A percentile compares a stretch with the other conserved stretches of the same genome.
Conservation (phyloP, 177 flowering plant genomes). For the Vitis hybrid region DNA sequence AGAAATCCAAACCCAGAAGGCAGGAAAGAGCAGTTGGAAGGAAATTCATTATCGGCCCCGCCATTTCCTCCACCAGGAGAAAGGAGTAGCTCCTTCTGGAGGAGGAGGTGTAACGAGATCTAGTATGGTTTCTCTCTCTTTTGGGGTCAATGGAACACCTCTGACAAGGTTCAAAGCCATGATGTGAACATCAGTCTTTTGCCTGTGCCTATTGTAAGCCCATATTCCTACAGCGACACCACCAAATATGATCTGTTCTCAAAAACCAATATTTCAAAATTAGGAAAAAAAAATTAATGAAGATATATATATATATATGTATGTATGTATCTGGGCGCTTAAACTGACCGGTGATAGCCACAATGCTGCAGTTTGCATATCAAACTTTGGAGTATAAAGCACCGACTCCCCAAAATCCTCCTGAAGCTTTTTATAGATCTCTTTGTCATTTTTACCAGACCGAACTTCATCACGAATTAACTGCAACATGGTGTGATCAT, state of each 20-base stretch:
- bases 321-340: no score
- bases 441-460: slow-evolving; percentile 84
- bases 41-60: slow-evolving; percentile 21
- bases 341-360: slow-evolving; percentile 91
- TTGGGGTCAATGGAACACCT: slow-evolving; percentile 81
- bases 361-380: slow-evolving; percentile 88
- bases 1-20: not conserved
- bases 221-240: slow-evolving; percentile 74
- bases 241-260: slow-evolving; percentile 65
- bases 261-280: not conserved
- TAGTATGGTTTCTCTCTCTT: slow-evolving; percentile 77
- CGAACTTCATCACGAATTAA: slow-evolving; percentile 87
- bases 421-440: slow-evolving; percentile 82
- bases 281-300: not conserved
- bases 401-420: slow-evolving; percentile 94
- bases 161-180: slow-evolving; percentile 88
- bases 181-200: slow-evolving; percentile 77
- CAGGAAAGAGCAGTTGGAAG: not conserved
- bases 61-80: slow-evolving; percentile 54
- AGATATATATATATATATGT: not conserved
- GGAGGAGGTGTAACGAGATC: slow-evolving; percentile 81
- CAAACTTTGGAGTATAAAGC: slow-evolving; percentile 85
- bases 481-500: slow-evolving; percentile 27
- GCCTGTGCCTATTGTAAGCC: slow-evolving; percentile 77
- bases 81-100: slow-evolving; percentile 20